Evolutionary conservation across 176 grass and related monocot species (phyloP), one percentile per base, ranked within the genome.

Genomic region (Oryza officinalis): DNA sequence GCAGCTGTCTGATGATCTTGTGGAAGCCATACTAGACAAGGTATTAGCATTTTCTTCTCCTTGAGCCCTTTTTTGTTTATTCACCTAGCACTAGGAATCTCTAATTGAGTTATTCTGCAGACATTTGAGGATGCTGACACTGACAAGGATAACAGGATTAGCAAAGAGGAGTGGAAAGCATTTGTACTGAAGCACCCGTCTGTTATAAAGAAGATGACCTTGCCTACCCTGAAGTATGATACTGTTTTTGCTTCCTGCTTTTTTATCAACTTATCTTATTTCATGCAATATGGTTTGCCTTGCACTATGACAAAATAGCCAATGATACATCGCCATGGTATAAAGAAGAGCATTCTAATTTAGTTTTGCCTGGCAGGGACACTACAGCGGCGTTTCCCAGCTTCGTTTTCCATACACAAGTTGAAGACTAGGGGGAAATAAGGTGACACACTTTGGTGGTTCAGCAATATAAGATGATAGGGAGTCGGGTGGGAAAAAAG

Each of bases 121-220:
- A 94, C 92, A 47, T 94, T 92, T 63, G 64, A 68, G 73, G 87
- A 92, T 35, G 90, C 86, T 65, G 92, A 88, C 78, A 80, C 73
- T 22, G 86, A 94, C 27, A 50, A 74, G 52, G 90, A 94, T 32
- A 80, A 72, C 38, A 90, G 65, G 72, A 94, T 94, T 70, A 91
- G 88, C 78, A 94, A 47, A 54, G 77, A 88, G 15, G 92, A 94
- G 54, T 94, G 90, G 92, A 77, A 45, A 32, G 69, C 27, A 67
- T 92, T 92, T 77, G 90, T 92, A 11, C 13, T 91, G 70, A 31
- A 47, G 70, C 82, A 74, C 72, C 92, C 92, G 67, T 75, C 89
- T 83, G 87, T 86, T 66, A 82, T 94, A 86, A 94, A 87, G 74
- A 94, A 92, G 47, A 92, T 92, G 89, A 94, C 87, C 54, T 78